Conservation (phyloP, 805 yeast genomes). For the Ogataea zsoltii region DNA sequence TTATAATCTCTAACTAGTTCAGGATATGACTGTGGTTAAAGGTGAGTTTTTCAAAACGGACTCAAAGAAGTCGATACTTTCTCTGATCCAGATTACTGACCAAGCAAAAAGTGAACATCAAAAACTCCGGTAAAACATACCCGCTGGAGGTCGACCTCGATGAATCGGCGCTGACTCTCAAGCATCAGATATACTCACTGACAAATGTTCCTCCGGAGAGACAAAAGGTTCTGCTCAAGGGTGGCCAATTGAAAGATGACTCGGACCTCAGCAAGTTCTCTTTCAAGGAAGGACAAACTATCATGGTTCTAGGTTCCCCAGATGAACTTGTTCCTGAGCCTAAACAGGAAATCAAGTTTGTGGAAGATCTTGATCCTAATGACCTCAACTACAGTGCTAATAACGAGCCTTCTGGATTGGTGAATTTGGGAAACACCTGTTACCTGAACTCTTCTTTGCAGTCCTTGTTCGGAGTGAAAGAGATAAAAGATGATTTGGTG, state of each 20-base stretch:
- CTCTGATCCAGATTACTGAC: neutral
- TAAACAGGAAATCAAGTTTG: conserved; percentile 53
- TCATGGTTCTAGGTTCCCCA: conserved; percentile 93
- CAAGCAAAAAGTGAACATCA: conserved; percentile 41
- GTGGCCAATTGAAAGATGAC: conserved; percentile 83
- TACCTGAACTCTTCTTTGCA: conserved; percentile 73
- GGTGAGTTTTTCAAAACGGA: neutral
- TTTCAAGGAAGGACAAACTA: conserved; percentile 62
- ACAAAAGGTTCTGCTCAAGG: conserved; percentile 87
- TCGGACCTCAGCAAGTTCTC: conserved; percentile 47
- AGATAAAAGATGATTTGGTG: conserved; percentile 37
- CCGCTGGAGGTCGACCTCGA: conserved; percentile 54
- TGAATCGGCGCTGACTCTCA: conserved; percentile 63
- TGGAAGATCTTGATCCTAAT: conserved; percentile 57
- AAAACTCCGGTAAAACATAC: conserved; percentile 69
- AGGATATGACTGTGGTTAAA: conserved; percentile 1
- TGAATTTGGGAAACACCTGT: conserved; percentile 76
- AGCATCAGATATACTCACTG: conserved; percentile 63
- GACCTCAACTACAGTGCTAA: conserved; percentile 23
- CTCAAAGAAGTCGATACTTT: neutral
- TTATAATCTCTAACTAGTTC: neutral
- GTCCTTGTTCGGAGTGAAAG: conserved; percentile 48
- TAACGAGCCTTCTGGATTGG: conserved; percentile 62
- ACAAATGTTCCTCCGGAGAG: conserved; percentile 87
- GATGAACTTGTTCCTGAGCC: conserved; percentile 50